Base-by-base conservation (phyloP, 192 early-diverging fungal species). In the Backusella luteola region DNA sequence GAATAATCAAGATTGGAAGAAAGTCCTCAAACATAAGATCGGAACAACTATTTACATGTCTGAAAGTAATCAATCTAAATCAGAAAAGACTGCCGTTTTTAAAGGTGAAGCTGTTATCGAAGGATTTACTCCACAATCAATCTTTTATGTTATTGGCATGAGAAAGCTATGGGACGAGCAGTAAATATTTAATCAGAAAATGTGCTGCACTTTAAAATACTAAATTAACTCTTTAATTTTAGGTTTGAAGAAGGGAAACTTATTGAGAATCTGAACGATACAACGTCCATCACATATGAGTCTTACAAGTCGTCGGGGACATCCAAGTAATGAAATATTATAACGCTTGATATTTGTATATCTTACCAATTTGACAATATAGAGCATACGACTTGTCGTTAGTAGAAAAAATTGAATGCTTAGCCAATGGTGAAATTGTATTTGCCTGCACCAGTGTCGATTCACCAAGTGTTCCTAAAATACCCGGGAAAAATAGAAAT, bases 121-220 rank as follows among this genome's bases (percentile, higher is more conserved):
- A 17, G 85, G 84, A 1, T 86, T 83, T 67, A 75, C 76, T 8
- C 85, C 87, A 8, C 84, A 85, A 53, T 71, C 86, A 6, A 78
- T 88, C 15, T 88, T 88, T 75, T 82, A 84, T 3, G 84, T 88
- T 2, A 84, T 88, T 63, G 84, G 85, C 15, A 86, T 86, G 71
- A 76, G 87, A 56, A 88, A 86, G 68, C 74, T 88, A 4, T 88
- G 87, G 87, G 87, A 88, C 73, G 83, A 85, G 66, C 73, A 69
- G 82, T 84, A 78, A 75, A 49, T 76, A 7, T 8, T 21, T 23
- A 6, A 69, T 78, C 6, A 17, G 17, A 38, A 59, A 70, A 79
- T 14, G 6, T 32, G 29, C 34, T 67, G 8, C 34, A 17, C 19
- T 38, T 29, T 66, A 39, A 38, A 72, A 23, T 19, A 23, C 8